Base-by-base conservation (phyloP, 441 rosid species). In the Gossypium davidsonii region DNA sequence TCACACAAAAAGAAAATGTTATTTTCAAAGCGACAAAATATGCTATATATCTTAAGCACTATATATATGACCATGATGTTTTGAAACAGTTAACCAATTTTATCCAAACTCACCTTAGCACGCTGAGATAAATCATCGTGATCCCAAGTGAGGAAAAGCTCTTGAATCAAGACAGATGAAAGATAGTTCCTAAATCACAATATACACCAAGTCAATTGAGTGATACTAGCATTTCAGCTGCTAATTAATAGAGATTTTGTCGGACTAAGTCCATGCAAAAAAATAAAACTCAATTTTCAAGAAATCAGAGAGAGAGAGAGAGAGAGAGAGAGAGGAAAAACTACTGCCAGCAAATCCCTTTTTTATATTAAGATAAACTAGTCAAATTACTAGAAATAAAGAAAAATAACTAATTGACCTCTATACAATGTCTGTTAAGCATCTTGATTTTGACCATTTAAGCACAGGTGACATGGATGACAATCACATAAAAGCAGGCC, bases 71-170 rank as follows among this genome's bases (percentile, higher is more conserved):
- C 12, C 37, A 39, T 8, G 46, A 42, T 12, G 21, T 52, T 52
- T 25, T 68, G 34, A 53, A 23, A 17, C 28, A 73, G 26, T 31
- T 10, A 14, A 61, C 69, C 67, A 1, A 68, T 62, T 42, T 46
- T 10, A 51, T 46, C 26, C 23, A 62, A 73, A 67, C 81, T 83
- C 67, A 91, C 99, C 97, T 96, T 93, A 52, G 97, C 90, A 74
- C 98, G 88, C 79, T 89, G 96, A 78, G 94, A 88, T 76, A 96
- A 80, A 85, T 96, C 99, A 79, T 93, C 98, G 76, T 96, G 99
- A 83, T 96, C 99, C 92, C 97, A 91, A 66, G 96, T 88, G 72
- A 96, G 93, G 84, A 96, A 96, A 81, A 96, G 83, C 84, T 96
- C 99, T 83, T 93, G 99, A 80, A 96, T 88, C 79, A 93, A 84